phyloP scores from a whole-genome alignment of 2,329 filamentous ascomycete genomes.

The Coniochaeta sp. region DNA sequence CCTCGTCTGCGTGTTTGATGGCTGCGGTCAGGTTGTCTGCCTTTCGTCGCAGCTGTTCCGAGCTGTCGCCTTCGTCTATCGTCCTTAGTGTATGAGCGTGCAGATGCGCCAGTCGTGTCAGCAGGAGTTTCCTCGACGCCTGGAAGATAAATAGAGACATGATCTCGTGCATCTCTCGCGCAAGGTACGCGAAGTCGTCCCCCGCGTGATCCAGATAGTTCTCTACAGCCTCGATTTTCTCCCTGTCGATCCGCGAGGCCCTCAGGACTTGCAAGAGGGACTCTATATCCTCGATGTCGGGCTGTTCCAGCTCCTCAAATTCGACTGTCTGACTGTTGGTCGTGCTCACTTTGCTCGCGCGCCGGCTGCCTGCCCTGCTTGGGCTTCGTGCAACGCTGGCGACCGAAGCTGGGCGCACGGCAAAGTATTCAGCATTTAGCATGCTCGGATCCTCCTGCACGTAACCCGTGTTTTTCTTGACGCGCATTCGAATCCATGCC shows the following conservation, averaged over 20 bases:
- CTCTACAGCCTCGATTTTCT: conserved; percentile 79
- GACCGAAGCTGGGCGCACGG: conserved; percentile 51
- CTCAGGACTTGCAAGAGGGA: conserved; percentile 64
- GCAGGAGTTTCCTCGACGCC: conserved; percentile 69
- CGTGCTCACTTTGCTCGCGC: conserved; percentile 29
- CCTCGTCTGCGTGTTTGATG: conserved; percentile 67
- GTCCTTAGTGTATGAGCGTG: conserved; percentile 45
- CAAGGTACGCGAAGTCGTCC: conserved; percentile 68
- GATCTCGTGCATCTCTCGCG: conserved; percentile 72
- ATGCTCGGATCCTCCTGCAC: conserved; percentile 49
- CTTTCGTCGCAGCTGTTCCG: conserved; percentile 27
- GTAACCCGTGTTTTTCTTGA: conserved; percentile 49
- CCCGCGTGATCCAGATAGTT: conserved; percentile 73
- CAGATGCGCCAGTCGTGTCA: conserved; percentile 61
- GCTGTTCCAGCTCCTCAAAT: conserved; percentile 44
- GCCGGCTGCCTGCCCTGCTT: conserved; percentile 23
- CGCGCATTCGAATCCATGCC: conserved; percentile 77
- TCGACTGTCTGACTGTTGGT: conserved; percentile 24
- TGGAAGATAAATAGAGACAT: conserved; percentile 88
- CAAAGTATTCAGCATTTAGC: conserved; percentile 74
- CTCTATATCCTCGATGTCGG: conserved; percentile 54
- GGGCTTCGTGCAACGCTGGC: conserved; percentile 26
- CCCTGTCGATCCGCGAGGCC: conserved; percentile 69
- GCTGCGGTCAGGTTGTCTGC: conserved; percentile 67
- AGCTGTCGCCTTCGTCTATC: conserved; percentile 17